Conservation (phyloP, 441 rosid species). For the Corymbia citriodora region DNA sequence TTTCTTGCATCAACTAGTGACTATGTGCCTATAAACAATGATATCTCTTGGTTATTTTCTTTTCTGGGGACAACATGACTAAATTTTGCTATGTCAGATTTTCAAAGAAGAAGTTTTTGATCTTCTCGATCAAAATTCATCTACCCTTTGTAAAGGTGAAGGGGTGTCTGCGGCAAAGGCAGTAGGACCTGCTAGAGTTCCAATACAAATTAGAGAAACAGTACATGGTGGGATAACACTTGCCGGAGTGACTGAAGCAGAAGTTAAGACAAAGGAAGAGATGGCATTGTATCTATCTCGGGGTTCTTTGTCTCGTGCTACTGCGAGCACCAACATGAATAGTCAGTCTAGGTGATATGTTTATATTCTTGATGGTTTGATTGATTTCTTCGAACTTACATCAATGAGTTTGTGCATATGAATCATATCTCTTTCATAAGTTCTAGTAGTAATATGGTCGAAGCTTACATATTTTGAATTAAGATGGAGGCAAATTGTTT, state of each 20-base stretch:
- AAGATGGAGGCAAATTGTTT: neutral
- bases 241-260: constrained; percentile 95
- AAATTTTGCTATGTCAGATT: constrained; percentile 35
- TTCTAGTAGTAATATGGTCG: neutral
- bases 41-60: neutral
- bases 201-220: constrained; percentile 90
- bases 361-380: neutral
- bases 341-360: constrained; percentile 80
- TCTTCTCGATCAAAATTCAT: constrained; percentile 64
- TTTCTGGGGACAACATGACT: neutral
- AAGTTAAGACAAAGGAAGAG: constrained; percentile 82
- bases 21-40: neutral
- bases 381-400: neutral
- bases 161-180: constrained; percentile 29
- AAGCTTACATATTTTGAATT: neutral
- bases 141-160: constrained; percentile 41
- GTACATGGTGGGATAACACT: constrained; percentile 87
- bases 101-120: constrained; percentile 97
- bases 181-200: constrained; percentile 49
- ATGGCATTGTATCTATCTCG: constrained; percentile 71
- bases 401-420: neutral
- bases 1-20: neutral
- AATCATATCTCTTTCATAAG: neutral
- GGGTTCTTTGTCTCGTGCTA: constrained; percentile 86
- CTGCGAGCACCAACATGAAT: constrained; percentile 98